Conservation (phyloP, 441 rosid genomes). For the Melastoma candidum region DNA sequence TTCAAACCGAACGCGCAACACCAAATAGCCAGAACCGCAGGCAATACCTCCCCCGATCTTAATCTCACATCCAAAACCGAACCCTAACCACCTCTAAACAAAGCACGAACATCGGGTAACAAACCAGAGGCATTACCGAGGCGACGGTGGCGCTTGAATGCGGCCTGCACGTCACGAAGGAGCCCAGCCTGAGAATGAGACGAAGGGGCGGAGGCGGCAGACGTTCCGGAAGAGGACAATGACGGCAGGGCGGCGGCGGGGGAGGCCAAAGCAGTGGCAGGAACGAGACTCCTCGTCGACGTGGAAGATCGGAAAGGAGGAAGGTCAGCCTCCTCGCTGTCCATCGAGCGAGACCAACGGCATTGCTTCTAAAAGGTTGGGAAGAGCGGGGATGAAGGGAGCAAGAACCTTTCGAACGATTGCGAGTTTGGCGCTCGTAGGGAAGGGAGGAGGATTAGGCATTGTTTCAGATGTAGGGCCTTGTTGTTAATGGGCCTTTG, state of each 20-base stretch:
- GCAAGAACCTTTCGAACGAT: too few relatives aligned
- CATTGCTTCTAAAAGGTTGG: slow-evolving; percentile 22
- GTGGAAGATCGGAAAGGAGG: slow-evolving; percentile 34
- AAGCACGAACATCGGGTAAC: neutral
- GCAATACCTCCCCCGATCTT: neutral
- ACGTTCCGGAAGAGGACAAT: slow-evolving; percentile 29
- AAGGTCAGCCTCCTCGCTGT: slow-evolving; percentile 88
- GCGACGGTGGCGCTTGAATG: slow-evolving; percentile 89
- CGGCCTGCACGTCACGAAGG: slow-evolving; percentile 76
- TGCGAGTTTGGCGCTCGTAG: neutral
- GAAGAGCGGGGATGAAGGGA: neutral
- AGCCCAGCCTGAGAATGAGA: slow-evolving; percentile 44
- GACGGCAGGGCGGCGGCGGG: slow-evolving; percentile 25
- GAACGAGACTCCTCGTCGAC: slow-evolving; percentile 27
- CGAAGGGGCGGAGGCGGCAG: slow-evolving; percentile 24
- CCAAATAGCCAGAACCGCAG: neutral
- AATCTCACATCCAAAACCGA: neutral
- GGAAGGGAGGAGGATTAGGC: neutral
- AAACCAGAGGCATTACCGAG: slow-evolving; percentile 35
- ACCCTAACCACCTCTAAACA: slow-evolving; percentile 5
- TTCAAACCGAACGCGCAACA: too few relatives aligned
- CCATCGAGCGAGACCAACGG: slow-evolving; percentile 61
- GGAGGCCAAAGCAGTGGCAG: slow-evolving; percentile 9
- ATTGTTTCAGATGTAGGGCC: too few relatives aligned
- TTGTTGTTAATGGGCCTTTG: too few relatives aligned